phyloP scores from a whole-genome alignment of 2,329 filamentous ascomycete genomes.

The Beauveria bassiana region DNA sequence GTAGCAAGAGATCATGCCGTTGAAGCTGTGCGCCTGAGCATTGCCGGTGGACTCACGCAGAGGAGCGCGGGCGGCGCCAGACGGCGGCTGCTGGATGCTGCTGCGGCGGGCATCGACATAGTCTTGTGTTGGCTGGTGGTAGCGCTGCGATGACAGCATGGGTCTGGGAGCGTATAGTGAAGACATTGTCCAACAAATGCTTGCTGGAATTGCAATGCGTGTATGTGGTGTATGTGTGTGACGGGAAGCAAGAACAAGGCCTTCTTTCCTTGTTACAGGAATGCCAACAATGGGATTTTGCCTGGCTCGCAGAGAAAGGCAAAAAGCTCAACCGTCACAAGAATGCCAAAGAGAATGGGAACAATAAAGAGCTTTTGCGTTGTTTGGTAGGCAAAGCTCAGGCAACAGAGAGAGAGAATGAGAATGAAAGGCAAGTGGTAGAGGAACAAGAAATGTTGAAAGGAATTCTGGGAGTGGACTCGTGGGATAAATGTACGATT shows the following conservation, averaged over 20 bases:
- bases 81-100: conserved; percentile 18
- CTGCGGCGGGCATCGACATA: conserved; percentile 39
- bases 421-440: conserved; percentile 24
- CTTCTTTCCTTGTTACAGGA: conserved; percentile 6
- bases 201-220: conserved; percentile 12
- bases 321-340: conserved; percentile 4
- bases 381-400: neutral
- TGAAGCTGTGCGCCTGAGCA: conserved; percentile 36
- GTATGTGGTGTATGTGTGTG: conserved; percentile 9
- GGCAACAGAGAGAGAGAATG: conserved; percentile 10
- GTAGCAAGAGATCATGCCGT: conserved; percentile 36
- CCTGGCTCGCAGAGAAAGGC: conserved; percentile 1
- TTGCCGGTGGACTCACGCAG: conserved; percentile 47
- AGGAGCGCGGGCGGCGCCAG: conserved; percentile 31
- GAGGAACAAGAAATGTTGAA: conserved; percentile 34
- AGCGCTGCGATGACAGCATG: conserved; percentile 44
- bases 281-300: conserved; percentile 10
- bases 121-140: conserved; percentile 39
- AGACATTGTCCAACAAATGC: conserved; percentile 22
- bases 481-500: conserved; percentile 34
- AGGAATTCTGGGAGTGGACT: conserved; percentile 38
- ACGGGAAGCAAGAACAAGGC: neutral
- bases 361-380: neutral
- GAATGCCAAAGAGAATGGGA: conserved; percentile 7
- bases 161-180: conserved; percentile 36